These are phyloP conservation scores for Leptomonas pyrrhocoris DNA, from an alignment of 208 protist species.

Conservation along the genomic window DNA sequence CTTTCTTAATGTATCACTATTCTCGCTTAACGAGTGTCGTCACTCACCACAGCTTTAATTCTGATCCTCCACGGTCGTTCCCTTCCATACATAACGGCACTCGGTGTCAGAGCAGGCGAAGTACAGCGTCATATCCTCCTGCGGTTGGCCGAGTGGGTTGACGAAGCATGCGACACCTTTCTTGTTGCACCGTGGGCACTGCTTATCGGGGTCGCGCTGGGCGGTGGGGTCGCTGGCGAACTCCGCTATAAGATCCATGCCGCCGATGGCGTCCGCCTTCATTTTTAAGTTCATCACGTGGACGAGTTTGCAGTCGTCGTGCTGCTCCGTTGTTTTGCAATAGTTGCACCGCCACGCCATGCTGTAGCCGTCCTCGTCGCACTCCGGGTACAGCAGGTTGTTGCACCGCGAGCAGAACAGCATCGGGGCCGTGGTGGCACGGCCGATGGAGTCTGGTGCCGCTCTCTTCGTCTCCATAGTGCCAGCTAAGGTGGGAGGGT, in stretches of 20 bases:
- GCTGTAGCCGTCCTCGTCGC: conserved; percentile 43
- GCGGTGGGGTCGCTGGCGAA: conserved; percentile 91
- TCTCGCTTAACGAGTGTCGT: too few relatives aligned
- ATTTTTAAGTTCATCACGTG: conserved; percentile 90
- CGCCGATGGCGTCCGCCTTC: conserved; percentile 74
- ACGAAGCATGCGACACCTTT: conserved; percentile 88
- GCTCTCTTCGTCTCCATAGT: conserved; percentile 26
- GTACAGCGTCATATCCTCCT: conserved; percentile 92
- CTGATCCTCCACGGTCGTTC: conserved; percentile 55
- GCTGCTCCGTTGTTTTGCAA: conserved; percentile 79
- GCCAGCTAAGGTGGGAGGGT: not conserved
- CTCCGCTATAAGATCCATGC: conserved; percentile 82
- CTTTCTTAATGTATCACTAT: too few relatives aligned
- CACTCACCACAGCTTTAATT: conserved; percentile 10
- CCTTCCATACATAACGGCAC: conserved; percentile 89
- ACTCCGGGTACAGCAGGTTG: conserved; percentile 90
- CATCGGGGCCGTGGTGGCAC: conserved; percentile 78
- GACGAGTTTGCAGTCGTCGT: conserved; percentile 84
- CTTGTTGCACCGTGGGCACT: conserved; percentile 67
- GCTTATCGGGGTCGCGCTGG: conserved; percentile 80
- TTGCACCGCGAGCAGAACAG: conserved; percentile 87
- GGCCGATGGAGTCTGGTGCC: conserved; percentile 29
- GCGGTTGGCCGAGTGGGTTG: conserved; percentile 85
- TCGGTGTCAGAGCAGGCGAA: conserved; percentile 86
- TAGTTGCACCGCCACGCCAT: conserved; percentile 89